phyloP scores from a whole-genome alignment of 2,329 filamentous ascomycete genomes.

The Clarireedia sp. region DNA sequence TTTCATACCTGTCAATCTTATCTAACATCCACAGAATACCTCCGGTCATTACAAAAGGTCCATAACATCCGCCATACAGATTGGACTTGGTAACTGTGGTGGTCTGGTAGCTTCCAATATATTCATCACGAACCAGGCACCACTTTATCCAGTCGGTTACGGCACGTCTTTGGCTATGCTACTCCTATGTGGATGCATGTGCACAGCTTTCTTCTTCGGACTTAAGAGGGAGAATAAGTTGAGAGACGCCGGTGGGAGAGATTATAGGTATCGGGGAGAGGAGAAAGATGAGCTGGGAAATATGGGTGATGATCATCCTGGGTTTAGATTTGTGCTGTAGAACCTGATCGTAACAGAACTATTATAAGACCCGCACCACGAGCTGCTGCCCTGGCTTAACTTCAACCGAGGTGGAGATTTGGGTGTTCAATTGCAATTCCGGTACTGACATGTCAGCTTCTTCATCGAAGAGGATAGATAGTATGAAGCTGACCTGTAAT shows the following conservation, averaged over 20 bases:
- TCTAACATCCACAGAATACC: slow-evolving; percentile 7
- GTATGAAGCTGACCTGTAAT: too few relatives aligned
- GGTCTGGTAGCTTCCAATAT: slow-evolving; percentile 4
- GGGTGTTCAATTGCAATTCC: too few relatives aligned
- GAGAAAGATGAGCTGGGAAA: background rate
- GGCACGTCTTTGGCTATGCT: background rate
- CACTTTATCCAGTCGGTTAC: background rate
- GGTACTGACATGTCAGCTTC: too few relatives aligned
- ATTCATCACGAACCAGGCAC: background rate
- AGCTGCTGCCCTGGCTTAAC: too few relatives aligned
- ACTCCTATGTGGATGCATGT: background rate
- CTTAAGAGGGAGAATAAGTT: slow-evolving; percentile 2
- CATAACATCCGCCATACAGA: background rate
- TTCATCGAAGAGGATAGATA: too few relatives aligned
- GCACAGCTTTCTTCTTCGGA: background rate
- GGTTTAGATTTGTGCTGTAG: slow-evolving; percentile 1
- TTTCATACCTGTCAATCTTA: background rate
- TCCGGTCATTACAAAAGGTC: slow-evolving; percentile 15
- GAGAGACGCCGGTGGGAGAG: background rate
- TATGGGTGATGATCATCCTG: slow-evolving; percentile 6
- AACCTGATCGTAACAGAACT: too few relatives aligned
- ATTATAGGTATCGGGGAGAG: background rate
- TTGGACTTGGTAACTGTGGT: slow-evolving; percentile 11
- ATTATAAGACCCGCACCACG: too few relatives aligned
- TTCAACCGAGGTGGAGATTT: too few relatives aligned